These are phyloP conservation scores for Pseudogymnoascus sp. DNA, from an alignment of 2,329 filamentous ascomycete genomes.

Conservation along the genomic window DNA sequence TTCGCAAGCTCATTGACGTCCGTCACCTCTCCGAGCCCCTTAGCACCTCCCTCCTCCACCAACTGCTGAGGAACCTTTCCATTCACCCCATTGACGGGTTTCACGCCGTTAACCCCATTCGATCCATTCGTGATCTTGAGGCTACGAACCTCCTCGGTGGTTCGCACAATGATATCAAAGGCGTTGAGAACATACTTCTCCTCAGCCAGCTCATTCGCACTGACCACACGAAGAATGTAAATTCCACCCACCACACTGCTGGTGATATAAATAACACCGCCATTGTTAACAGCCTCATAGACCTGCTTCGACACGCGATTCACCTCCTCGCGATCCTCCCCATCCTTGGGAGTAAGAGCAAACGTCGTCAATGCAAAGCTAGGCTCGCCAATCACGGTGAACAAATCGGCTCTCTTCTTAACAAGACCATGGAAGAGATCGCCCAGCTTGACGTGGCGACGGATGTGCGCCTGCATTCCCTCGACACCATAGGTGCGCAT, in stretches of 20 bases:
- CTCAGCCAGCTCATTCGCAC: conserved; percentile 62
- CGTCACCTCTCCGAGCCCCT: conserved; percentile 3
- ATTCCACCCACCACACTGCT: conserved; percentile 65
- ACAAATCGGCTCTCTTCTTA: conserved; percentile 57
- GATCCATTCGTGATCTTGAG: conserved; percentile 14
- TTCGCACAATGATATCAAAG: conserved; percentile 63
- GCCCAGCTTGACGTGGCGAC: conserved; percentile 62
- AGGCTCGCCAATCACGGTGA: conserved; percentile 67
- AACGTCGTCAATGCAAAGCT: conserved; percentile 76
- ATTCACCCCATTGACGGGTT: conserved; percentile 14
- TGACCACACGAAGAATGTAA: conserved; percentile 77
- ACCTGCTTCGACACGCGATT: conserved; percentile 68
- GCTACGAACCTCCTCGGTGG: conserved; percentile 28
- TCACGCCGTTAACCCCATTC: conserved; percentile 14
- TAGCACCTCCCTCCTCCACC: background rate
- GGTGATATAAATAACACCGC: conserved; percentile 77
- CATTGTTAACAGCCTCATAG: conserved; percentile 66
- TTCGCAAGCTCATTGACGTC: background rate
- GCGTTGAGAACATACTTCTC: conserved; percentile 66
- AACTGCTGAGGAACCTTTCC: conserved; percentile 5
- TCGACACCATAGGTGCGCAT: conserved; percentile 72
- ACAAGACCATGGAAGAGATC: conserved; percentile 62
- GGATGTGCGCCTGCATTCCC: conserved; percentile 69
- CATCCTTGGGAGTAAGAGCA: conserved; percentile 46
- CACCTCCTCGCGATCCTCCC: conserved; percentile 42